These are phyloP conservation scores for Alnus rubra DNA, from an alignment of 306 rosid genomes.

Conservation along the genomic window DNA sequence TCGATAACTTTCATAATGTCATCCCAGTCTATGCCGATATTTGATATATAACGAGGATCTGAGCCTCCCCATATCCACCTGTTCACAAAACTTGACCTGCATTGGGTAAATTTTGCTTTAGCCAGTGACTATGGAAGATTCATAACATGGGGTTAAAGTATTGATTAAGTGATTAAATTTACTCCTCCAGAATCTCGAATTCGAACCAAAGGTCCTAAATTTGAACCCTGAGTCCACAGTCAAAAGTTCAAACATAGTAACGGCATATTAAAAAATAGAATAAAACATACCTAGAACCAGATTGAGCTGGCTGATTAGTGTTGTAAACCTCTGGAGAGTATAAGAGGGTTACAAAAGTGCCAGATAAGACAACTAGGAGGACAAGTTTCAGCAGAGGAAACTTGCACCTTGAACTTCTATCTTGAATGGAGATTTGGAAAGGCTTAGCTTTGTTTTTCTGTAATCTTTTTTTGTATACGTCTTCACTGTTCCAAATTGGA, in stretches of 20 bases:
- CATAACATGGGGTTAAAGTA: too few relatives aligned
- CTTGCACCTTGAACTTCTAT: slow-evolving; percentile 70
- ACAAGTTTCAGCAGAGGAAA: slow-evolving; percentile 60
- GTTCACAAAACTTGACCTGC: slow-evolving; percentile 36
- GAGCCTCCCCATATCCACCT: slow-evolving; percentile 93
- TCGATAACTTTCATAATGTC: slow-evolving; percentile 48
- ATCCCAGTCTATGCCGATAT: slow-evolving; percentile 52
- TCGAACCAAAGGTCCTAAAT: too few relatives aligned
- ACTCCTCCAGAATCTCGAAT: too few relatives aligned
- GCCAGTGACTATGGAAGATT: background rate
- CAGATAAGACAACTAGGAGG: slow-evolving; percentile 51
- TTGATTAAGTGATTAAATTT: too few relatives aligned
- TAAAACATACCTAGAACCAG: slow-evolving; percentile 54
- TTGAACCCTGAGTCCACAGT: too few relatives aligned
- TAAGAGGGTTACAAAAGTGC: slow-evolving; percentile 60
- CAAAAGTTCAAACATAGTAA: background rate
- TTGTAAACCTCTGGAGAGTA: slow-evolving; percentile 73
- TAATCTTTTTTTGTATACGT: slow-evolving; percentile 54
- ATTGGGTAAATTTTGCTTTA: slow-evolving; percentile 1
- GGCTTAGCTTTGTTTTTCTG: slow-evolving; percentile 57
- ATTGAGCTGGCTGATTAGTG: slow-evolving; percentile 46
- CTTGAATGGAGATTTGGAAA: slow-evolving; percentile 60
- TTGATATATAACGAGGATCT: slow-evolving; percentile 59
- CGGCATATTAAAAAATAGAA: background rate
- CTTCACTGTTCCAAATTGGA: slow-evolving; percentile 57